Evolutionary conservation across 345 rosid species (phyloP), one percentile per base, ranked within the genome.

Genomic region (Corymbia maculata): DNA sequence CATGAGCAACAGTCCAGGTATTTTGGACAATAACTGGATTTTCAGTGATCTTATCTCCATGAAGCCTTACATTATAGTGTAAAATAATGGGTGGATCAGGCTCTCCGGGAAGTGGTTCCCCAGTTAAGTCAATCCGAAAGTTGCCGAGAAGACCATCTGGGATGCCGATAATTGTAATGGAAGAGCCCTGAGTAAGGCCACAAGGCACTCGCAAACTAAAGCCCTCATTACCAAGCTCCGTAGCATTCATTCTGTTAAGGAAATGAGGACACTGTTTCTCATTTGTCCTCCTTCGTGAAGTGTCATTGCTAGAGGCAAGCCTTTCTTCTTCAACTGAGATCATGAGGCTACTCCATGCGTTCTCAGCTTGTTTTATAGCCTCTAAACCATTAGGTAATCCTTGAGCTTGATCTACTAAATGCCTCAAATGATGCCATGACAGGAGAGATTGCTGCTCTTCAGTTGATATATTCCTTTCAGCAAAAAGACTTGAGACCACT

Each of bases 1-100:
- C 99, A 92, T 92, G 98, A 92, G 96, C 94, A 87, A 89, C 92
- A 68, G 95, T 98, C 99, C 99, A 98, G 52, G 98, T 97, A 91
- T 98, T 98, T 91, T 96, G 99, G 88, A 98, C 99, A 88, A 98
- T 98, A 51, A 97, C 99, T 89, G 99, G 98, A 89, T 98, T 96
- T 90, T 98, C 99, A 64, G 99, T 98, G 85, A 94, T 88, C 93
- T 95, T 97, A 93, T 98, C 99, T 36, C 99, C 99, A 86, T 93
- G 97, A 87, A 97, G 97, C 95, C 99, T 96, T 51, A 96, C 98
- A 91, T 96, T 98, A 91, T 97, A 98, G 92, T 98, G 99, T 89
- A 96, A 91, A 89, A 98, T 91, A 88, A 98, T 91, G 15, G 99
- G 99, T 42, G 99, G 99, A 90, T 98, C 97, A 87, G 99, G 99